Base-by-base conservation (phyloP, 2,329 filamentous ascomycete species). In the Pleomassaria siparia region DNA sequence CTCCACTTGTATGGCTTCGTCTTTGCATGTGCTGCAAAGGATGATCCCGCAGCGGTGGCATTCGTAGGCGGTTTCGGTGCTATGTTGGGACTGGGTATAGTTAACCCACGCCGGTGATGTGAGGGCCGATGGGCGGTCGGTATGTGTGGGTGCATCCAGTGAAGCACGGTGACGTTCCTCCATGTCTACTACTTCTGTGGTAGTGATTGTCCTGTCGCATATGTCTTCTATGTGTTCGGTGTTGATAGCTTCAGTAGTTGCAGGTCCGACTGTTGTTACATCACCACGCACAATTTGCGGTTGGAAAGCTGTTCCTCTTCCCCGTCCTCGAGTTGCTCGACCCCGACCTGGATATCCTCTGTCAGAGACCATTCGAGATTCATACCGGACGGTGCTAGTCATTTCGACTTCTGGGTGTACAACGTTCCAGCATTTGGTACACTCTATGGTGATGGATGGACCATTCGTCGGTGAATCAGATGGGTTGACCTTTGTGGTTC, bases 341-440 rank as follows among this genome's bases (percentile, higher is more conserved):
- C 39, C 44, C n/a, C 20, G 35, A 6, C 20, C 20, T 8, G 20
- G 30, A n/a, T 24, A 22, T 25, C 16, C 29, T 12, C 39, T 29
- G 12, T 26, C 42, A 32, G 40, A 24, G 39, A 49, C 49, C 40
- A 52, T 45, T 12, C 35, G 40, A 8, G 32, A 20, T 3, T 25
- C 20, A 26, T 41, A 43, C 25, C 44, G 10, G 18, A 46, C 15
- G 12, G 35, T 45, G 1, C 20, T 21, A 0, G 56, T 54, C 12
- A 48, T 39, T n/a, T 50, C 26, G 35, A 67, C 54, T 16, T 55
- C 53, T 9, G 65, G 60, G 18, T 62, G 51, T 8, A 69, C 55
- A 4, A 41, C 24, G 12, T 39, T 36, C 64, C 64, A 69, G 47
- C 66, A 70, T 12, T 52, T 56, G 21, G 59, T 56, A 43, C 66